These are phyloP conservation scores for Pythium oligandrum DNA, from an alignment of 352 stramenopile species.

Conservation along the genomic window DNA sequence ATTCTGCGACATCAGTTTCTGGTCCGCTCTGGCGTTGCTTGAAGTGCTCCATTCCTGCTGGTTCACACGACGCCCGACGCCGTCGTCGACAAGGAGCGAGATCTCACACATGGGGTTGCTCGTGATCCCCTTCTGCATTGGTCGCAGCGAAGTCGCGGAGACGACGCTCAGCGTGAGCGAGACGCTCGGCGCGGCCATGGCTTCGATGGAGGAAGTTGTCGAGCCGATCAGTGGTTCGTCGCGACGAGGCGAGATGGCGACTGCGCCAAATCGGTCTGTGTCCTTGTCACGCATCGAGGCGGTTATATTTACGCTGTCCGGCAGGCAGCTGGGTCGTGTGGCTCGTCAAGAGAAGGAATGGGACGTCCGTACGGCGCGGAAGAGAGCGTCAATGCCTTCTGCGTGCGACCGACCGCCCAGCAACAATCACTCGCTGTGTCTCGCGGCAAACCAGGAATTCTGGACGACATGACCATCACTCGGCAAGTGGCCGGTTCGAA, in stretches of 20 bases:
- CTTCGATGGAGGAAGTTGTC: conserved; percentile 51
- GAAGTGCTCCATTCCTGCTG: not conserved
- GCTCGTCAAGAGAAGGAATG: too few relatives aligned
- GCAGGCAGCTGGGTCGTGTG: too few relatives aligned
- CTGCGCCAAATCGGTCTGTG: conserved; percentile 30
- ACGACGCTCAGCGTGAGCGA: conserved; percentile 55
- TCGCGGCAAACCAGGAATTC: too few relatives aligned
- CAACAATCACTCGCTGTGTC: too few relatives aligned
- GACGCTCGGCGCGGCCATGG: conserved; percentile 51
- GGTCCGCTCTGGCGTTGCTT: conserved; percentile 11
- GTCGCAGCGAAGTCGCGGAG: conserved; percentile 44
- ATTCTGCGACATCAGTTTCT: conserved; percentile 12
- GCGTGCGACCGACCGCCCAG: too few relatives aligned
- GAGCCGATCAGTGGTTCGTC: conserved; percentile 57
- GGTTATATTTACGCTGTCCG: not conserved
- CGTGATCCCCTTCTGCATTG: conserved; percentile 65
- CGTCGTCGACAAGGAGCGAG: conserved; percentile 59
- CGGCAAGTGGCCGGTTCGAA: too few relatives aligned
- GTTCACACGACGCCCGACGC: conserved; percentile 20
- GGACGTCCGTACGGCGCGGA: too few relatives aligned
- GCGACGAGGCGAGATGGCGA: conserved; percentile 51
- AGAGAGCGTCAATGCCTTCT: too few relatives aligned
- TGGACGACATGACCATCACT: too few relatives aligned
- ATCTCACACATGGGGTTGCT: conserved; percentile 71
- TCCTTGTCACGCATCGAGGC: conserved; percentile 10